phyloP scores from a whole-genome alignment of 1,284 basidiomycete species.

The Trametes pubescens region DNA sequence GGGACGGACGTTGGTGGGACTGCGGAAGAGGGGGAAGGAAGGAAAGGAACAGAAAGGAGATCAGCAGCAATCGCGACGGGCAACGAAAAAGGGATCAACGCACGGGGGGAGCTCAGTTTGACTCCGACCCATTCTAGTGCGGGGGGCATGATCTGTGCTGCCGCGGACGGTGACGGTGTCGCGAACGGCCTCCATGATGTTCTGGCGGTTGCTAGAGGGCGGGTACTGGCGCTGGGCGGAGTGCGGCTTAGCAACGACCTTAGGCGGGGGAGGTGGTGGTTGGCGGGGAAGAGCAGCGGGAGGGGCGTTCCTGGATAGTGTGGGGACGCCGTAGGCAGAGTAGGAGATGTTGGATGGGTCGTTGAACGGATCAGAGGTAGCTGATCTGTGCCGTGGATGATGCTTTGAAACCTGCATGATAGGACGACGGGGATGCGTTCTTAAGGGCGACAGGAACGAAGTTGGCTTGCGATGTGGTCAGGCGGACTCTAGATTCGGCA shows the following conservation, averaged over 20 bases:
- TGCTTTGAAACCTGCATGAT: conserved; percentile 45
- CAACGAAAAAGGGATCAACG: conserved; percentile 34
- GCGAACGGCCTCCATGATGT: conserved; percentile 67
- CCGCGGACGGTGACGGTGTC: conserved; percentile 63
- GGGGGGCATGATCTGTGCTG: conserved; percentile 46
- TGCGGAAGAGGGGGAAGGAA: conserved; percentile 19
- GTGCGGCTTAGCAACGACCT: conserved; percentile 43
- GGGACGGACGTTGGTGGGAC: conserved; percentile 41
- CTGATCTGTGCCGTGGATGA: conserved; percentile 54
- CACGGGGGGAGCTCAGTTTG: conserved; percentile 52
- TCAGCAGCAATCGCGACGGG: conserved; percentile 28
- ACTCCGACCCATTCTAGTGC: conserved; percentile 54
- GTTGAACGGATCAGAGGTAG: conserved; percentile 66
- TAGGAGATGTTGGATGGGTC: conserved; percentile 51
- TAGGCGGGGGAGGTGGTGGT: conserved; percentile 51
- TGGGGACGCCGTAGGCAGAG: conserved; percentile 44
- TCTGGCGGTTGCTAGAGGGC: conserved; percentile 43
- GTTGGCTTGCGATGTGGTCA: conserved; percentile 28
- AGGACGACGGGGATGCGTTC: conserved; percentile 24
- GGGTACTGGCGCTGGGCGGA: conserved; percentile 34
- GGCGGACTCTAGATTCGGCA: conserved; percentile 31
- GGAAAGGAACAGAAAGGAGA: conserved; percentile 38
- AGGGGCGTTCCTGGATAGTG: conserved; percentile 42
- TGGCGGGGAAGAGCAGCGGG: conserved; percentile 40
- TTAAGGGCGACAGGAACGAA: conserved; percentile 27